phyloP scores from a whole-genome alignment of 139 green algal species.

The Pycnococcus provasolii region DNA sequence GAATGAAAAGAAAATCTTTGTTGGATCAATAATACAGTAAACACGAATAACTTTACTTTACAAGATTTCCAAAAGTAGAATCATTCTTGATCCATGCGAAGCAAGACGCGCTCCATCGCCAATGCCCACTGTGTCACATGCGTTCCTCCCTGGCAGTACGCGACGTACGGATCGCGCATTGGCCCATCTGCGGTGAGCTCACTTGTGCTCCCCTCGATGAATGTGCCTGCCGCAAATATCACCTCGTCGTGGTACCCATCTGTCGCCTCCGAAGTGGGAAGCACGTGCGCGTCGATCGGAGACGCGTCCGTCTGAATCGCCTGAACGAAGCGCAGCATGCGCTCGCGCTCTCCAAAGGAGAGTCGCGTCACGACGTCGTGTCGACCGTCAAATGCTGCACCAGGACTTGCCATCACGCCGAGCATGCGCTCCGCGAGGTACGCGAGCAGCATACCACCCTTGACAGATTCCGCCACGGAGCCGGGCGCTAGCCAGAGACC shows the following conservation, averaged over 20 bases:
- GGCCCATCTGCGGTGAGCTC: slow-evolving; percentile 85
- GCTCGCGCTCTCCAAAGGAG: background rate
- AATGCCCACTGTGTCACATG: slow-evolving; percentile 85
- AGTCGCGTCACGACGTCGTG: background rate
- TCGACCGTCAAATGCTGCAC: slow-evolving; percentile 7
- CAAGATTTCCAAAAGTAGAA: too few species aligned
- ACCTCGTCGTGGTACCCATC: slow-evolving; percentile 82
- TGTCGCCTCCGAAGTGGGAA: slow-evolving; percentile 67
- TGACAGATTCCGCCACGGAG: slow-evolving; percentile 83
- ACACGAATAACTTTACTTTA: too few species aligned
- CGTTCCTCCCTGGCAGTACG: slow-evolving; percentile 75
- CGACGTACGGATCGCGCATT: slow-evolving; percentile 71
- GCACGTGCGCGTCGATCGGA: slow-evolving; percentile 80
- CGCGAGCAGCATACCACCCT: slow-evolving; percentile 74
- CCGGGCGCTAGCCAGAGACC: slow-evolving; percentile 71
- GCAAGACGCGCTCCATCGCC: slow-evolving; percentile 46
- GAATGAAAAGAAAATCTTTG: too few species aligned
- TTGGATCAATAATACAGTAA: too few species aligned
- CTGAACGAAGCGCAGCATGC: slow-evolving; percentile 67
- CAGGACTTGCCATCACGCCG: too few species aligned
- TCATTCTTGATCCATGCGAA: too few species aligned
- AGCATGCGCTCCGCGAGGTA: slow-evolving; percentile 28
- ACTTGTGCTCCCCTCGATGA: slow-evolving; percentile 82
- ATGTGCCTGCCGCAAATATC: slow-evolving; percentile 91
- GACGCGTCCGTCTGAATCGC: slow-evolving; percentile 63